Evolutionary conservation across 257 asterid species (phyloP), one percentile per base, ranked within the genome.

Genomic region (Solanum lignicaule): DNA sequence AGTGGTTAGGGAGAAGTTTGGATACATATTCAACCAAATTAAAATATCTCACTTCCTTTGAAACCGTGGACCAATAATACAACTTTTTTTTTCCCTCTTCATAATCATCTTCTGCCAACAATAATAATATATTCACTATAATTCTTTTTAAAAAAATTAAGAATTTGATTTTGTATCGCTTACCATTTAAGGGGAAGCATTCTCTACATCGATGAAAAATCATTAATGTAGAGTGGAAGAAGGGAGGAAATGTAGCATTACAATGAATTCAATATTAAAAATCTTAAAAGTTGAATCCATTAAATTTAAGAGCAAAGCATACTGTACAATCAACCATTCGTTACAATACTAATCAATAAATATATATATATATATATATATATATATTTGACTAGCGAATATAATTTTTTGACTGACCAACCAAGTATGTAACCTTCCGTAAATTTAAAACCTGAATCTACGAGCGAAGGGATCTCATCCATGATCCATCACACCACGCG

Each of bases 1-100:
- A 48, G 71, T 82, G 86, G 43, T 48, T 48, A 82, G 86, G 86
- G 86, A 82, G 43, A 48, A 82, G 27, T 31, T 82, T 48, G 43
- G 43, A 3, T 11, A 25, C 27, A 27, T 43, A 41, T 79, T 79
- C 38, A 79, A 48, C 29, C 27, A 43, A 46, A 48, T 48, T 25
- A 9, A 79, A 8, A 48, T 2, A 82, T 82, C 69, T 81, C 69
- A 29, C 41, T 81, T 27, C 68, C 58, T 48, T 48, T 10, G 31
- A 82, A 48, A 82, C 18, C 41, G 15, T 82, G 85, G 41, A 81
- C 85, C 52, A 46, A 27, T 8, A 81, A 81, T 46, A 46, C 68
- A 46, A 3, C 21, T 72, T 33, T 20, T 73, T 35, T 72, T 72
- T 16, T 3, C 33, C 36, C 9, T 32, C 23, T 6, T 7, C 2